Conservation (phyloP, 164 flowering plant genomes). For the Paratinospora sagittata region DNA sequence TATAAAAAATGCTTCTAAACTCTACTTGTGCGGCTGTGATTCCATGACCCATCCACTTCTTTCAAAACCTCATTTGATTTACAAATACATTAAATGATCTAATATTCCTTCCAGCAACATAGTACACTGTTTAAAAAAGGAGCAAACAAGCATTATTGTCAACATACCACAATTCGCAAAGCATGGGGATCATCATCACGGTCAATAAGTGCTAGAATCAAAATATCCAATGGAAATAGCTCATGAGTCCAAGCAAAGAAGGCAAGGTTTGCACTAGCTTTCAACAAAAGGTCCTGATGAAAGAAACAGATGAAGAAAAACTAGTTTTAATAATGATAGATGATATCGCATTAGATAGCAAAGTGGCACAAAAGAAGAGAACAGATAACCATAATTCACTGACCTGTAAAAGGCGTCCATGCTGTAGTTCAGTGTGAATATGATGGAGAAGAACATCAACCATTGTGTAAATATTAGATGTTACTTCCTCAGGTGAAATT, state of each 20-base stretch:
- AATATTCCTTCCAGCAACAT: background rate
- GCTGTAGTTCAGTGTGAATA: conserved; percentile 80
- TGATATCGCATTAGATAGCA: background rate
- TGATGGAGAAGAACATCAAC: conserved; percentile 96
- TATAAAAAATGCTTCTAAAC: no score
- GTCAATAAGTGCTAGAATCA: conserved; percentile 86
- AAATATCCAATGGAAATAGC: conserved; percentile 86
- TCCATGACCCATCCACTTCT: no score
- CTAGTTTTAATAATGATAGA: background rate
- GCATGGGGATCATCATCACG: conserved; percentile 98
- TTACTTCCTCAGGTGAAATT: conserved; percentile 95
- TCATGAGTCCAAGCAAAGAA: conserved; percentile 89
- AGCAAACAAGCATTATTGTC: background rate
- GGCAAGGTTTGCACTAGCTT: conserved; percentile 67
- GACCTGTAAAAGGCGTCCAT: conserved; percentile 78
- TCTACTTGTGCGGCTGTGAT: no score
- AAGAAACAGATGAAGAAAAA: background rate
- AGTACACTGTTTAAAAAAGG: background rate
- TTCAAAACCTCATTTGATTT: no score
- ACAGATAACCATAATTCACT: background rate
- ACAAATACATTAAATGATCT: background rate
- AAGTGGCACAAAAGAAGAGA: background rate
- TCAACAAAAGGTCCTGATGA: conserved; percentile 68
- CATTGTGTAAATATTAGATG: conserved; percentile 88
- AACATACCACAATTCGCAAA: conserved; percentile 81